phyloP scores from a whole-genome alignment of 352 stramenopile genomes.

The Pythium grandisporangium region DNA sequence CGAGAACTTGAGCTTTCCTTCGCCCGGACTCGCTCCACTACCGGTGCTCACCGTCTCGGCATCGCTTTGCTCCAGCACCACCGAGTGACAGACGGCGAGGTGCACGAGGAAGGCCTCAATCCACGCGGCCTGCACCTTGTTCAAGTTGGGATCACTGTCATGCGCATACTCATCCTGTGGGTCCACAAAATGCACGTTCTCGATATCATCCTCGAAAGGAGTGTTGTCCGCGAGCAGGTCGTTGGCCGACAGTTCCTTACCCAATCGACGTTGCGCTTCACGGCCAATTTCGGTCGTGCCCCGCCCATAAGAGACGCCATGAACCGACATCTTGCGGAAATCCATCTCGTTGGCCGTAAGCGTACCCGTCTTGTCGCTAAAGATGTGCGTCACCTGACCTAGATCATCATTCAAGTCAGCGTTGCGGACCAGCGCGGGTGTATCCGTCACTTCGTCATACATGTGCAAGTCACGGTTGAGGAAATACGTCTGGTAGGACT shows the following conservation, averaged over 20 bases:
- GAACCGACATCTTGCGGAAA: constrained; percentile 83
- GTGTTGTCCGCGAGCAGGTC: constrained; percentile 66
- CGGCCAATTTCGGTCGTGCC: constrained; percentile 81
- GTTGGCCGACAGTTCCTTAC: constrained; percentile 67
- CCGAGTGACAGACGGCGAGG: constrained; percentile 78
- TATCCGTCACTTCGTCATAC: constrained; percentile 79
- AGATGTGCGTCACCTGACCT: constrained; percentile 84
- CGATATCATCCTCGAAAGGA: constrained; percentile 33
- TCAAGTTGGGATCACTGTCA: constrained; percentile 29
- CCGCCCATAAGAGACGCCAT: constrained; percentile 72
- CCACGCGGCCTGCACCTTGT: constrained; percentile 44
- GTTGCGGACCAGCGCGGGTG: constrained; percentile 69
- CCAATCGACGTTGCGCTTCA: constrained; percentile 53
- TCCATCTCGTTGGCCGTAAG: constrained; percentile 86
- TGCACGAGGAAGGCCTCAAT: constrained; percentile 82
- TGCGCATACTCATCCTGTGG: constrained; percentile 50
- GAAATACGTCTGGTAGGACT: constrained; percentile 83
- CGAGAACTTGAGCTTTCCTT: constrained; percentile 48
- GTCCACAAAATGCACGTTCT: constrained; percentile 81
- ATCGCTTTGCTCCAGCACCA: constrained; percentile 76
- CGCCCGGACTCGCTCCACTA: no score
- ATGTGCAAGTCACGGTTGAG: constrained; percentile 80
- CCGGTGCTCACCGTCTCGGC: no score
- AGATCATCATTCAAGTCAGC: constrained; percentile 82
- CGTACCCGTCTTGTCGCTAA: constrained; percentile 83